Percentiles rank a stretch among this genome's conserved stretches.
phyloP scores from a whole-genome alignment of 106 monocot genomes.

The Agapanthus africanus region DNA sequence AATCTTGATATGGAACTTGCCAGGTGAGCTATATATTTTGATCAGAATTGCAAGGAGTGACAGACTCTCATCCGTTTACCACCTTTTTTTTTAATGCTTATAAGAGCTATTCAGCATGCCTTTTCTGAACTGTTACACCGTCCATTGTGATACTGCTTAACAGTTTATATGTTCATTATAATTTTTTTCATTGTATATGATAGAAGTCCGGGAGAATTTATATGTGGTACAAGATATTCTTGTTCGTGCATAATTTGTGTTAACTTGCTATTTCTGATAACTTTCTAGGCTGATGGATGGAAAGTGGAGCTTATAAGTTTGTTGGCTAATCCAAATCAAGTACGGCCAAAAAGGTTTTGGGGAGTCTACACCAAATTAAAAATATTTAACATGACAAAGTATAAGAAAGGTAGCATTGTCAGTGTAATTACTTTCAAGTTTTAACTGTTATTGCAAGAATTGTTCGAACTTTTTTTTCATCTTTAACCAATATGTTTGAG shows the following conservation, averaged over 20 bases:
- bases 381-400: constrained; percentile 87
- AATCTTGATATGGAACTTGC: neutral
- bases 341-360: constrained; percentile 95
- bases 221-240: neutral
- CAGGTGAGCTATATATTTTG: neutral
- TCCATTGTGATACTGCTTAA: neutral
- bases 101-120: neutral
- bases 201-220: neutral
- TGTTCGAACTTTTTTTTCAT: neutral
- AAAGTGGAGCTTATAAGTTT: constrained; percentile 75
- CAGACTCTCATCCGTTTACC: too few relatives aligned
- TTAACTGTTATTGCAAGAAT: neutral
- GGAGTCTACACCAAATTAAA: constrained; percentile 98
- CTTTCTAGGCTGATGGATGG: constrained; percentile 94
- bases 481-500: neutral
- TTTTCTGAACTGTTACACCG: constrained; percentile 4
- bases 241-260: neutral
- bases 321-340: constrained; percentile 84
- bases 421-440: neutral
- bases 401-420: constrained; percentile 68
- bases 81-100: too few relatives aligned
- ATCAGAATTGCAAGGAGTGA: neutral
- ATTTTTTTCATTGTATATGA: neutral
- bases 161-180: neutral
- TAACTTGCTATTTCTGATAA: constrained; percentile 8